Base-by-base conservation (phyloP, 768 basidiomycete genomes). In the Tricholoma saponaceum region DNA sequence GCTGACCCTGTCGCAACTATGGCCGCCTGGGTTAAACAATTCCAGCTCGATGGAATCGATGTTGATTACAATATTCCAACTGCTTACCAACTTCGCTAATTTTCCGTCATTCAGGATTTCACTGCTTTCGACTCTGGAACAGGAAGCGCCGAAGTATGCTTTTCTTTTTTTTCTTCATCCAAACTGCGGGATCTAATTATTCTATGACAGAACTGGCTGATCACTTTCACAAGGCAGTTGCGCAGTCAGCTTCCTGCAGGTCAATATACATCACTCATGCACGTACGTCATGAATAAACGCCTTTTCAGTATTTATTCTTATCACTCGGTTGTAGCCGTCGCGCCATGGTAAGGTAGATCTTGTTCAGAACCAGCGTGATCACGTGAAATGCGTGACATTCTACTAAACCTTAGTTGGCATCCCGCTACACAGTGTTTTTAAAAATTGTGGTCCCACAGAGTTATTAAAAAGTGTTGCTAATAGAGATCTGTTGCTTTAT, bases 31-130 rank as follows among this genome's bases (percentile, higher is more conserved):
- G 87, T 89, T 8, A 82, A 79, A 57, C 61, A 82, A 62, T 86
- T 78, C 57, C 69, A 74, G 50, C 70, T 90, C 16, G 87, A 89
- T 62, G 88, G 88, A 50, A 81, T 88, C 23, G 87, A 89, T 65
- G 83, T 91, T 33, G 87, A 90, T 67, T 90, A 89, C 63, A 87
- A 85, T 41, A 52, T 44, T 43, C 51, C 12, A 20, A 7, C 41
- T 49, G 14, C 55, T 51, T 56, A 25, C 6, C 25, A 59, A 37
- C 23, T 13, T 13, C 39, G 9, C 44, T 23, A 26, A 44, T 46
- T 51, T 47, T 7, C 28, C 28, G n/a, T n/a, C n/a, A 23, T 20
- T 2, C 55, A 86, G 83, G 87, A 88, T 62, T 86, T 88, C 62
- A 70, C 73, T 61, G 86, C 86, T 0, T 78, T 87, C 58, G 72